Evolutionary conservation across 306 rosid genomes (phyloP), one percentile per base, ranked within the genome.

Genomic region (Delonix regia): DNA sequence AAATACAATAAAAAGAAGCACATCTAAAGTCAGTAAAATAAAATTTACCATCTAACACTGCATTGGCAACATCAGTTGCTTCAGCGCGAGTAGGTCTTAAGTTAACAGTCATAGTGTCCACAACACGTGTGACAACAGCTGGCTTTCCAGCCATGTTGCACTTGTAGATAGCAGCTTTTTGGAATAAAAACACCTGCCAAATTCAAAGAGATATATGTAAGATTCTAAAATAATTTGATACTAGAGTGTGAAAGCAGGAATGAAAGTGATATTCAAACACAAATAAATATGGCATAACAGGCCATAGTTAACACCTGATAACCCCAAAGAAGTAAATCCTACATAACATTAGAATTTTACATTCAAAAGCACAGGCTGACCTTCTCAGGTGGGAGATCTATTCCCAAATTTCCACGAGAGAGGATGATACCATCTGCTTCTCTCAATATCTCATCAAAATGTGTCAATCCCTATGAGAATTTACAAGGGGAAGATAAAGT

Each of bases 91-190:
- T 93, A 79, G 98, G 98, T 68, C 98, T 89, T 80, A 93, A 82
- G 83, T 93, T 93, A 87, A 91, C 95, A 10, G 98, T 93, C 98
- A 93, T 93, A 64, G 95, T 91, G 75, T 93, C 98, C 79, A 93
- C 98, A 61, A 93, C 98, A 83, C 98, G 98, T n/a, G 98, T 93
- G 36, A 93, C 88, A 67, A 93, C 98, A 33, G 97, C 97, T 41
- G 98, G 98, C 82, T 93, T 93, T 78, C 98, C 98, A 80, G 90
- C 94, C 94, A 91, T 91, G 85, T 93, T 93, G 85, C 98, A 93
- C 88, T 93, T 88, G 81, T 91, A 91, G 69, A 93, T 91, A n/a
- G 98, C 98, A 59, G 93, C 93, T 74, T 93, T 93, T 85, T 93
- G 98, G 79, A 93, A 93, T 75, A 93, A 86, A 85, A 93, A 93